Evolutionary conservation across 495 filamentous ascomycete species (phyloP).

Genomic region (Aspergillus homomorphus): DNA sequence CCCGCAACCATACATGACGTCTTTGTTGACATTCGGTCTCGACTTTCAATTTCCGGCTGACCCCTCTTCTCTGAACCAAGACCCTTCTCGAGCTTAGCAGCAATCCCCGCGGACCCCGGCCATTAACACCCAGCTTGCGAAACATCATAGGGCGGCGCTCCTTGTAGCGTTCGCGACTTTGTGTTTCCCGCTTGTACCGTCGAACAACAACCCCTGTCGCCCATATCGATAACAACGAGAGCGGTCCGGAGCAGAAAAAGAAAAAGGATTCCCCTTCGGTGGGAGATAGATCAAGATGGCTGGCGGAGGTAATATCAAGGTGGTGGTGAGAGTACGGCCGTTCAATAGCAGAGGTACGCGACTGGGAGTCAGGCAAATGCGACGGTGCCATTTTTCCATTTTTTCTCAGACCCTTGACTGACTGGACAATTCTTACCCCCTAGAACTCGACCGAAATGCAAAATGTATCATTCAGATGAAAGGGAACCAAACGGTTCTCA

Average conservation of each 20-base stretch:
- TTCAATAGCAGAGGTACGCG: conserved; percentile 87
- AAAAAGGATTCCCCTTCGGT: conserved; percentile 30
- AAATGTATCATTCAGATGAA: conserved; percentile 99
- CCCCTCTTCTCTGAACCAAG: conserved; percentile 5
- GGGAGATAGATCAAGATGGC: conserved; percentile 57
- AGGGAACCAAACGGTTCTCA: conserved; percentile 83
- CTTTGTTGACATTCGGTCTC: conserved; percentile 38
- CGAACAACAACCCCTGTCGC: neutral
- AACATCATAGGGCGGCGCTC: conserved; percentile 34
- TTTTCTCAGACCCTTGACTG: neutral
- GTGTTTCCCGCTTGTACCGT: conserved; percentile 28
- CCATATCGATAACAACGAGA: conserved; percentile 9
- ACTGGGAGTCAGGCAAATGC: neutral
- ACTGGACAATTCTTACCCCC: conserved; percentile 4
- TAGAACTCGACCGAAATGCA: conserved; percentile 84
- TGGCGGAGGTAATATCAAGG: conserved; percentile 98
- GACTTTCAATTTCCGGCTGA: conserved; percentile 20
- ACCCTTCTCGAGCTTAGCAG: neutral
- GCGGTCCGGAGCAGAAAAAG: conserved; percentile 13
- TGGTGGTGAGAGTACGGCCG: conserved; percentile 91
- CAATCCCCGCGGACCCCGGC: neutral
- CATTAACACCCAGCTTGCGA: conserved; percentile 12
- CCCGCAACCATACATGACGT: conserved; percentile 40
- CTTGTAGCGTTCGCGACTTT: conserved; percentile 39
- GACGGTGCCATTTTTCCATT: neutral